Evolutionary conservation across 2,329 filamentous ascomycete genomes (phyloP).

Genomic region (Penicillium expansum): DNA sequence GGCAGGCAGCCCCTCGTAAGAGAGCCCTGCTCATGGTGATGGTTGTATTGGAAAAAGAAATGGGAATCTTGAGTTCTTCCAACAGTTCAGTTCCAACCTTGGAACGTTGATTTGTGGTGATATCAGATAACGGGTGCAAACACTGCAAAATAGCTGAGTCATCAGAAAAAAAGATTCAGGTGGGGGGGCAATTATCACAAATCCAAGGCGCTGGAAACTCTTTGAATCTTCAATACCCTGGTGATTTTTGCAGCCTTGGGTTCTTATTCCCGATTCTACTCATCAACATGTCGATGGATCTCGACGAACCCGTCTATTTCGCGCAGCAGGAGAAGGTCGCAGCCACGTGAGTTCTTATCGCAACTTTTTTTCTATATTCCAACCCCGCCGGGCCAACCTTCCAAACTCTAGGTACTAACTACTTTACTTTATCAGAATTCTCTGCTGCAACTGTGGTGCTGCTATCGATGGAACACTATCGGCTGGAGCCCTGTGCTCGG

Average conservation of each 20-base stretch:
- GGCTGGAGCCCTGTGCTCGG: constrained; percentile 85
- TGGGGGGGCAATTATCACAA: constrained; percentile 30
- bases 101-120: constrained; percentile 2
- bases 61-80: background rate
- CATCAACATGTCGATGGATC: constrained; percentile 51
- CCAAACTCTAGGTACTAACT: background rate
- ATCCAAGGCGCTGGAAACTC: constrained; percentile 9
- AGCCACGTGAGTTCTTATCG: constrained; percentile 52
- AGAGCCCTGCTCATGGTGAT: constrained; percentile 34
- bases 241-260: background rate
- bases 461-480: constrained; percentile 88
- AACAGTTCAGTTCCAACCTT: background rate
- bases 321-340: constrained; percentile 40
- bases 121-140: constrained; percentile 21
- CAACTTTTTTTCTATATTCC: constrained; percentile 6
- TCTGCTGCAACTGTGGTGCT: constrained; percentile 96
- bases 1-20: constrained; percentile 31
- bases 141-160: constrained; percentile 25
- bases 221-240: constrained; percentile 7
- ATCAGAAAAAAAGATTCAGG: constrained; percentile 21
- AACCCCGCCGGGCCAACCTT: background rate
- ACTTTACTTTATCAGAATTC: constrained; percentile 63
- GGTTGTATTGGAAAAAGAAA: constrained; percentile 4
- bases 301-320: constrained; percentile 56
- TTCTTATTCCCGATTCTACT: background rate